Percentiles rank a stretch among this genome's conserved stretches.
phyloP scores from a whole-genome alignment of 768 basidiomycete species.

The Glaciozyma martinii region DNA sequence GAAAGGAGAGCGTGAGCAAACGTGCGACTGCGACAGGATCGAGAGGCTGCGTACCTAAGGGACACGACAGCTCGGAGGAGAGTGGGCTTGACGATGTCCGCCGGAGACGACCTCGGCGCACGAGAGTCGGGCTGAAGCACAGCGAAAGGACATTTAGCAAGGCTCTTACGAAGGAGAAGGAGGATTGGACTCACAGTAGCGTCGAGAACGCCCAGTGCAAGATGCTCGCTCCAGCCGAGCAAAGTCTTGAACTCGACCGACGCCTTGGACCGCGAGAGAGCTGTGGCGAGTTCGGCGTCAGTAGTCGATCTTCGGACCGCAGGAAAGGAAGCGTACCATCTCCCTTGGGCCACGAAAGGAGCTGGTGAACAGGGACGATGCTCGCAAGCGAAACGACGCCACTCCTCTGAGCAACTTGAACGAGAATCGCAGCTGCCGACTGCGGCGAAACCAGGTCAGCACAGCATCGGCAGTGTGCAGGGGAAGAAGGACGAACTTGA shows the following conservation, averaged over 20 bases:
- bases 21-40: neutral
- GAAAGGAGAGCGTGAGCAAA: neutral
- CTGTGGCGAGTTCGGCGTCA: neutral
- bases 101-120: constrained; percentile 22
- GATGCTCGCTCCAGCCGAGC: constrained; percentile 13
- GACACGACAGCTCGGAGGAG: constrained; percentile 32
- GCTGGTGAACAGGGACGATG: constrained; percentile 24
- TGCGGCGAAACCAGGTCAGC: neutral
- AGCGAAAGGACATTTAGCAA: too few species aligned
- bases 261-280: constrained; percentile 3
- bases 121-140: neutral
- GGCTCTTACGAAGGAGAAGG: too few species aligned
- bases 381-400: constrained; percentile 14
- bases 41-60: constrained; percentile 26
- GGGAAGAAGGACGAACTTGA: neutral
- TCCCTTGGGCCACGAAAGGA: constrained; percentile 16
- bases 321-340: neutral
- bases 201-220: constrained; percentile 10
- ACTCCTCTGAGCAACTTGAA: constrained; percentile 18
- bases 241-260: constrained; percentile 23
- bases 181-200: too few species aligned
- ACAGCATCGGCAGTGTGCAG: neutral
- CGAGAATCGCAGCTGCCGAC: constrained; percentile 6
- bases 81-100: constrained; percentile 35
- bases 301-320: neutral